These are phyloP conservation scores for Thuidium tamariscinum DNA, from an alignment of 225 moss, liverwort and hornwort genomes.

Conservation along the genomic window DNA sequence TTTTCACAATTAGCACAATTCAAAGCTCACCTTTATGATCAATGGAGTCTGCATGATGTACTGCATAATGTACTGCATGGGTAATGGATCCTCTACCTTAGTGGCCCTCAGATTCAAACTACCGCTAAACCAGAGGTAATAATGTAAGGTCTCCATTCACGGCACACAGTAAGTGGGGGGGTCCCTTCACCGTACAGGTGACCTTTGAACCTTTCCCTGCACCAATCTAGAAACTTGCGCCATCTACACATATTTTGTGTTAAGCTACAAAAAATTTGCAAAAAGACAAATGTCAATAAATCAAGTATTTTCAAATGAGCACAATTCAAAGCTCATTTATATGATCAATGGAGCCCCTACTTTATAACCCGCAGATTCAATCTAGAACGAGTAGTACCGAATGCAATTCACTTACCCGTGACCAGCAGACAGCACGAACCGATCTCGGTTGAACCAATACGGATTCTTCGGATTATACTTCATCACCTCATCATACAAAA, in stretches of 20 bases:
- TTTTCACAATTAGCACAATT: background rate
- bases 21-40: background rate
- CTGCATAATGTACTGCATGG: too few species aligned
- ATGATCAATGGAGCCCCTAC: background rate
- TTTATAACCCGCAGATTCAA: background rate
- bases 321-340: background rate
- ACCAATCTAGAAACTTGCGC: background rate
- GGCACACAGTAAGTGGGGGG: too few species aligned
- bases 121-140: too few species aligned
- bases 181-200: background rate
- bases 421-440: slow-evolving; percentile 80
- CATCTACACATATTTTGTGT: background rate
- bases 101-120: too few species aligned
- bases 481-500: slow-evolving; percentile 91
- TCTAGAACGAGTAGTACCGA: background rate
- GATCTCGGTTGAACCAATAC: slow-evolving; percentile 75
- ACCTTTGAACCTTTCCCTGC: background rate
- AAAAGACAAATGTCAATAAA: background rate
- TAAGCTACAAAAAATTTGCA: background rate
- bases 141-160: background rate
- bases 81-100: too few species aligned
- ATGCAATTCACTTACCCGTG: slow-evolving; percentile 40
- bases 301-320: background rate
- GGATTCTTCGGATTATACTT: slow-evolving; percentile 85
- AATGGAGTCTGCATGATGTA: background rate